Percentiles rank a stretch among this genome's conserved stretches.
Evolutionary conservation across 2,329 filamentous ascomycete species (phyloP).

Genomic region (Aspergillus sp.): DNA sequence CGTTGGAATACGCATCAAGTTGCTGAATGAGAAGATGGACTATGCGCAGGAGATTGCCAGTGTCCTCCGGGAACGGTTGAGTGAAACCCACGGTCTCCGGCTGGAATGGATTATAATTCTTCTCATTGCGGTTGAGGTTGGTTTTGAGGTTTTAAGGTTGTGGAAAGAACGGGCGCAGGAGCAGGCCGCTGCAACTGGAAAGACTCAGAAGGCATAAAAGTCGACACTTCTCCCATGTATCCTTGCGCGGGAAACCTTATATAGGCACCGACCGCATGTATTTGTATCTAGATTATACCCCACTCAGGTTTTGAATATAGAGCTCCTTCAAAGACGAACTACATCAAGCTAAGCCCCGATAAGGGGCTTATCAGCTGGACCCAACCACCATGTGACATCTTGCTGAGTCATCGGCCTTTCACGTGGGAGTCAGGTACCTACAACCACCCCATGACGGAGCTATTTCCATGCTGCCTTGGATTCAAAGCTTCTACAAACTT

Average conservation of each 20-base stretch:
- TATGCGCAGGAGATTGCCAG: slow-evolving; percentile 94
- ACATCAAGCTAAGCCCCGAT: background rate
- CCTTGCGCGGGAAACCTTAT: background rate
- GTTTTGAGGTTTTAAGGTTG: slow-evolving; percentile 76
- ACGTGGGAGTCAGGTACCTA: background rate
- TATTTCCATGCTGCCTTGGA: background rate
- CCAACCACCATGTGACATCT: background rate
- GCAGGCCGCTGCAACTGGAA: slow-evolving; percentile 22
- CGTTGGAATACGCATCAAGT: slow-evolving; percentile 85
- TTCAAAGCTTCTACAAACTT: background rate
- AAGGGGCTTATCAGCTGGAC: background rate
- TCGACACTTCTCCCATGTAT: background rate
- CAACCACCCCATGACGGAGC: background rate
- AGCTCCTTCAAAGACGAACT: background rate
- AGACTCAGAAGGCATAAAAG: background rate
- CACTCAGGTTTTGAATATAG: background rate
- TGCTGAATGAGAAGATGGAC: slow-evolving; percentile 95
- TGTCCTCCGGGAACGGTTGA: slow-evolving; percentile 82
- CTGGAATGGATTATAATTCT: slow-evolving; percentile 96
- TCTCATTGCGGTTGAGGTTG: slow-evolving; percentile 87
- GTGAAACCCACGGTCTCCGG: slow-evolving; percentile 82
- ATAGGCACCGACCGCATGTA: background rate
- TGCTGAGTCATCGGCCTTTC: slow-evolving; percentile 5
- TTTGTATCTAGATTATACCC: slow-evolving; percentile 3
- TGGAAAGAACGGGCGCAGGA: slow-evolving; percentile 60